Evolutionary conservation across 305 asterid genomes (phyloP), one percentile per base, ranked within the genome.

Genomic region (Lippia alba): DNA sequence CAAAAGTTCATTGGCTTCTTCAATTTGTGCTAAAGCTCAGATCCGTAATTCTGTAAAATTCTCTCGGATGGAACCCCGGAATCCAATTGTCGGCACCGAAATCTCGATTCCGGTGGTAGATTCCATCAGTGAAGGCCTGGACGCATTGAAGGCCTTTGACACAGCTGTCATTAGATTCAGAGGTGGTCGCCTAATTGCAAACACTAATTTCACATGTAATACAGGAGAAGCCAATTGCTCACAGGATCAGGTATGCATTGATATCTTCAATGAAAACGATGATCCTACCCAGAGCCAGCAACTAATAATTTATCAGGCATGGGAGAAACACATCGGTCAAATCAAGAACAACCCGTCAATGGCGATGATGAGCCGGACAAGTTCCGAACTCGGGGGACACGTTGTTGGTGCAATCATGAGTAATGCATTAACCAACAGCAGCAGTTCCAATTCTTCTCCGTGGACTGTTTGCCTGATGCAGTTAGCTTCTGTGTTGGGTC

Each of bases 311-410:
- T 24, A 24, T 56, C 18, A 24, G 12, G 62, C 30, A 24, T 24
- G 30, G 30, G 30, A 24, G 30, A 24, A 54, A 54, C 18, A 9
- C 32, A 12, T 24, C 1, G 30, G 10, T 16, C 8, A 24, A 40
- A 56, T 24, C 16, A 3, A 56, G 2, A 24, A 56, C 16, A 8
- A 56, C 44, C 12, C 7, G 6, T 56, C 62, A 5, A 56, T 24
- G 62, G 14, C 6, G 41, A 36, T 36, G 33, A 61, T 58, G 64
- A 61, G 1, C 17, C 14, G 40, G 66, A 61, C 66, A 8, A 61
- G 32, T 16, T 3, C 40, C 12, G 66, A n/a, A 17, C 66, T 61
- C n/a, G 30, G 7, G 4, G 66, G 33, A 10, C 51, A 66, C 30
- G 30, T 24, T 24, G 30, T 24, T 24, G 61, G 67, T 55, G 60